Base-by-base conservation (phyloP, 441 rosid species). In the Eutrema salsugineum region DNA sequence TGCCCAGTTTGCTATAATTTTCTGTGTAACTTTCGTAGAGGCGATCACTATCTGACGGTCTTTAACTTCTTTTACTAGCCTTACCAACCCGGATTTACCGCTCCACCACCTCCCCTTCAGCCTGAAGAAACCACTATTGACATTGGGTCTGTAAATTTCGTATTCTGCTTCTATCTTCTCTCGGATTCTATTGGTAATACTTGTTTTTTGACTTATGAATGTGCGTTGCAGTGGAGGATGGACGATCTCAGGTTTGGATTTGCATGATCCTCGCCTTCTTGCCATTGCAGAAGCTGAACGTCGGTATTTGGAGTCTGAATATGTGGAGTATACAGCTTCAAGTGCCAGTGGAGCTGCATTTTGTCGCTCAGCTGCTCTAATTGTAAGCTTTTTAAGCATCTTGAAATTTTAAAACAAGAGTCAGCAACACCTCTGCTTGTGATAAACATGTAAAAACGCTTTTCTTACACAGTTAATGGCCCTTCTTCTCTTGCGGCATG, bases 251-350 rank as follows among this genome's bases (percentile, higher is more conserved):
- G 98, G 99, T 40, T 54, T 93, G 68, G 95, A 93, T 71, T 61
- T 93, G 79, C 87, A 71, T 40, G 97, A 95, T 80, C 98, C 95
- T 78, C 97, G 87, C 44, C 83, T 93, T 67, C 77, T 89, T 65
- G 96, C 97, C 20, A 86, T 95, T 40, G 98, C 98, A 17, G 97
- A 91, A 84, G 97, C 97, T 46, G 98, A 95, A 36, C 90, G 86
- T 36, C 97, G 84, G 67, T 84, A 86, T 79, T 53, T 91, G 72
- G 97, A 95, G 75, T 81, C 88, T 22, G 98, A 95, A 32, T 93
- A 95, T 68, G 91, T 85, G 35, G 98, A 93, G 33, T 89, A 89
- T 83, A 86, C 94, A 27, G 84, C 89, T 67, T 86, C 99, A 66
- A 93, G 83, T 83, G 91, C 95, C 14, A 91, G 86, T 20, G 95